These are phyloP conservation scores for Hyaloscypha variabilis DNA, from an alignment of 495 filamentous ascomycete species.

Conservation along the genomic window DNA sequence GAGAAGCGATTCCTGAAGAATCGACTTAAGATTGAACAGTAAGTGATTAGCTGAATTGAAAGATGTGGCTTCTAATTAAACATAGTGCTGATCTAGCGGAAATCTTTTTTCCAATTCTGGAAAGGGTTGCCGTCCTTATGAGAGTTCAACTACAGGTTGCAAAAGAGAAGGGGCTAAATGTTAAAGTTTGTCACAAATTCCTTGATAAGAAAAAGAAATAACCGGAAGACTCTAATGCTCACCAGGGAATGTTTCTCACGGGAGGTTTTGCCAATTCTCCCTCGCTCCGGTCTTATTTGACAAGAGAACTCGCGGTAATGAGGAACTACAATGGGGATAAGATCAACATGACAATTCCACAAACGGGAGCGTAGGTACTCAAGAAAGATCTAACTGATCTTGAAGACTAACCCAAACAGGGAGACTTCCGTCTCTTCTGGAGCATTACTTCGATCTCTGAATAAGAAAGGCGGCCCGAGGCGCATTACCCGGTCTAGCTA, in stretches of 20 bases:
- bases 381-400: not conserved
- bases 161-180: not conserved
- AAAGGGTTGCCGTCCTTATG: not conserved
- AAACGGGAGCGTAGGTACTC: slow-evolving; percentile 15
- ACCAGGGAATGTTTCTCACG: slow-evolving; percentile 36
- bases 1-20: not conserved
- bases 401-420: slow-evolving; percentile 17
- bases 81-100: not conserved
- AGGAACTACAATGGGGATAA: not conserved
- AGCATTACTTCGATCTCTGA: slow-evolving; percentile 33
- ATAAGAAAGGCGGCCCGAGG: slow-evolving; percentile 31
- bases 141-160: not conserved
- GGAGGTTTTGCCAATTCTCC: slow-evolving; percentile 36
- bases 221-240: not conserved
- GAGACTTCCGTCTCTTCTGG: slow-evolving; percentile 35
- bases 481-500: slow-evolving; percentile 33
- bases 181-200: not conserved
- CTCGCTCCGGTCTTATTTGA: slow-evolving; percentile 18
- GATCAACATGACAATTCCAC: not conserved
- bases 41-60: not conserved
- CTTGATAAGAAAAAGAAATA: not conserved
- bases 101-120: not conserved
- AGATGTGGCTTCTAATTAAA: not conserved
- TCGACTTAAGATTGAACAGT: not conserved
- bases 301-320: slow-evolving; percentile 10